Percentiles rank a stretch among this genome's conserved stretches.
Evolutionary conservation across 106 monocot species (phyloP).

Genomic region (Hemerocallis citrina): DNA sequence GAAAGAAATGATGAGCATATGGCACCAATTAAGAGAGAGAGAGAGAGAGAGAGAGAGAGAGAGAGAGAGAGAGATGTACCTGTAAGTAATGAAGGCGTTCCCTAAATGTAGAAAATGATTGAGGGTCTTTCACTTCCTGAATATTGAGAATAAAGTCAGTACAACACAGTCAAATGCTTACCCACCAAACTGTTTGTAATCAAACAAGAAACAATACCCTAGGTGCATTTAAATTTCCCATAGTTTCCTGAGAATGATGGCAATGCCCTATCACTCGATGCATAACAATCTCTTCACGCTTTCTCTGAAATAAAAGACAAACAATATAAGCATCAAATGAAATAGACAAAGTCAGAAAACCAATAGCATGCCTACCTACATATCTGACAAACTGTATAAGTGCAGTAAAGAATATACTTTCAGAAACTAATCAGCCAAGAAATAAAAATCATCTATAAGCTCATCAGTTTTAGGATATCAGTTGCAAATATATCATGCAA

Average conservation of each 20-base stretch:
- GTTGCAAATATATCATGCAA: neutral
- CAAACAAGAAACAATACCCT: conserved; percentile 25
- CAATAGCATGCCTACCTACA: neutral
- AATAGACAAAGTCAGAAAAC: neutral
- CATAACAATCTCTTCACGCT: conserved; percentile 40
- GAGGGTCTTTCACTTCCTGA: conserved; percentile 50
- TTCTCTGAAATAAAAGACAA: conserved; percentile 28
- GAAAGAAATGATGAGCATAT: conserved; percentile 2
- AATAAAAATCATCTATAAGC: neutral
- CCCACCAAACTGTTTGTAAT: conserved; percentile 2
- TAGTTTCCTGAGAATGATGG: conserved; percentile 48
- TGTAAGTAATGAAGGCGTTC: conserved; percentile 74
- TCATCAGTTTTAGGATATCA: neutral
- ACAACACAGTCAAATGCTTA: neutral
- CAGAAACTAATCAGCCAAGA: neutral
- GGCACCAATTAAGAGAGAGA: neutral
- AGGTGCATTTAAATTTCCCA: conserved; percentile 48
- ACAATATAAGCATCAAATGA: neutral
- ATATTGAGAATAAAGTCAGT: conserved; percentile 1
- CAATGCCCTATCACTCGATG: conserved; percentile 59
- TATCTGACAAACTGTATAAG: neutral
- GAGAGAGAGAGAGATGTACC: conserved; percentile 16
- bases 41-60: neutral
- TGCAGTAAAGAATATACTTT: neutral
- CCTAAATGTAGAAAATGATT: conserved; percentile 67